These are phyloP conservation scores for Bacterosira constricta DNA, from an alignment of 108 stramenopile species.

Conservation along the genomic window DNA sequence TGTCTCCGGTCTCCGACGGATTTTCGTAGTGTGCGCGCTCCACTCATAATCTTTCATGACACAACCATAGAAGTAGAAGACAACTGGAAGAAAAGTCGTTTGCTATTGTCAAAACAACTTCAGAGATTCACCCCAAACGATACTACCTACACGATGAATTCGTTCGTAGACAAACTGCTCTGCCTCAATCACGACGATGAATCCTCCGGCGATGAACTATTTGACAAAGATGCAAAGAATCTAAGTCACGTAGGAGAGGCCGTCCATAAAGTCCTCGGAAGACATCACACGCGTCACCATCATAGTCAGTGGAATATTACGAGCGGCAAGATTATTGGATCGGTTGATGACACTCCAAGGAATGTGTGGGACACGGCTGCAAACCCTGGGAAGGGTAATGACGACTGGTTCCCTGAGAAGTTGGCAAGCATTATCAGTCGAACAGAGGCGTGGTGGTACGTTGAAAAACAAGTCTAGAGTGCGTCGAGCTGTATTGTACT, in stretches of 20 bases:
- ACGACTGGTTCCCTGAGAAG: conserved; percentile 59
- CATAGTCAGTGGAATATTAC: conserved; percentile 72
- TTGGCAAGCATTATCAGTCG: conserved; percentile 44
- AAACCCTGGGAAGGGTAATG: conserved; percentile 52
- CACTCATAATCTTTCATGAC: too few species aligned
- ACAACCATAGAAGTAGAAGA: too few species aligned
- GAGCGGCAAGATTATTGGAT: conserved; percentile 49
- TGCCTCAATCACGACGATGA: conserved; percentile 41
- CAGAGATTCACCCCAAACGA: too few species aligned
- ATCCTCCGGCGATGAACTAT: conserved; percentile 59
- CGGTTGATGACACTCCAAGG: conserved; percentile 52
- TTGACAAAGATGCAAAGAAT: conserved; percentile 48
- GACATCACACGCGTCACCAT: conserved; percentile 56
- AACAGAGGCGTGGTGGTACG: conserved; percentile 53
- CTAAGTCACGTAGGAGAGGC: conserved; percentile 56
- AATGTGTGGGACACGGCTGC: conserved; percentile 14
- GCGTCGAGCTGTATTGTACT: too few species aligned
- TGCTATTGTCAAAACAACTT: too few species aligned
- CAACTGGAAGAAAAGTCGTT: too few species aligned
- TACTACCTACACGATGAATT: too few species aligned
- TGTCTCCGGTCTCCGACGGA: too few species aligned
- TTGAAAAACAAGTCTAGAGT: too few species aligned
- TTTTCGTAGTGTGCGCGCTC: too few species aligned
- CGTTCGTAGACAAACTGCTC: conserved; percentile 19
- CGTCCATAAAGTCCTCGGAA: conserved; percentile 55